Evolutionary conservation across 306 rosid genomes (phyloP).

Genomic region (Pyrus bretschneideri): DNA sequence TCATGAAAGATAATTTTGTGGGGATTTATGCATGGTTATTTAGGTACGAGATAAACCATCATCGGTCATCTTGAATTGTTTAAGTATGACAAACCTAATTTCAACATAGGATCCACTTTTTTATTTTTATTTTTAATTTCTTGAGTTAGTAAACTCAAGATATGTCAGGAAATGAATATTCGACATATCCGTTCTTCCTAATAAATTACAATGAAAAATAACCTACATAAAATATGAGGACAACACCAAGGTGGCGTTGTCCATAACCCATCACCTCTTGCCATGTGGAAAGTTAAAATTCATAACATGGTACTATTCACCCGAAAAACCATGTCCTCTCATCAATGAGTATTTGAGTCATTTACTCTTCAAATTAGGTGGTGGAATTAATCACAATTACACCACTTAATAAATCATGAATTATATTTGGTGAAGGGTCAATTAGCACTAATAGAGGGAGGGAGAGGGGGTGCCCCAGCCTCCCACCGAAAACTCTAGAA

Average conservation of each 20-base stretch:
- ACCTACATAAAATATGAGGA: too few relatives aligned
- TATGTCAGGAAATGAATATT: background rate
- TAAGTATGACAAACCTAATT: background rate
- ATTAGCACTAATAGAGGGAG: background rate
- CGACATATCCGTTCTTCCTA: background rate
- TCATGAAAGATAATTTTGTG: too few relatives aligned
- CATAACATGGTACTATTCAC: background rate
- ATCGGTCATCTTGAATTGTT: background rate
- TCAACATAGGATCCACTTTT: background rate
- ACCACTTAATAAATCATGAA: slow-evolving; percentile 43
- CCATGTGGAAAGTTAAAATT: background rate
- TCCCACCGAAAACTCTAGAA: slow-evolving; percentile 41
- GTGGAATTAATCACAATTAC: slow-evolving; percentile 6
- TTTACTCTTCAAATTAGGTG: background rate
- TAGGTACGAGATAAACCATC: background rate
- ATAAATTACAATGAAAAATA: background rate
- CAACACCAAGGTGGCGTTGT: background rate
- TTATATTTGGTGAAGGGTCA: slow-evolving; percentile 58
- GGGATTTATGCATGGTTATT: too few relatives aligned
- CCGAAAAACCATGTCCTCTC: background rate
- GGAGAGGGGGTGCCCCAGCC: slow-evolving; percentile 11
- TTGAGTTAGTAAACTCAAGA: too few relatives aligned
- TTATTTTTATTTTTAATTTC: too few relatives aligned
- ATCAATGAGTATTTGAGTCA: background rate
- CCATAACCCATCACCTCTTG: background rate